Percentiles rank a stretch among this genome's conserved stretches.
phyloP scores from a whole-genome alignment of 2,329 filamentous ascomycete genomes.

The Metarhizium anisopliae region DNA sequence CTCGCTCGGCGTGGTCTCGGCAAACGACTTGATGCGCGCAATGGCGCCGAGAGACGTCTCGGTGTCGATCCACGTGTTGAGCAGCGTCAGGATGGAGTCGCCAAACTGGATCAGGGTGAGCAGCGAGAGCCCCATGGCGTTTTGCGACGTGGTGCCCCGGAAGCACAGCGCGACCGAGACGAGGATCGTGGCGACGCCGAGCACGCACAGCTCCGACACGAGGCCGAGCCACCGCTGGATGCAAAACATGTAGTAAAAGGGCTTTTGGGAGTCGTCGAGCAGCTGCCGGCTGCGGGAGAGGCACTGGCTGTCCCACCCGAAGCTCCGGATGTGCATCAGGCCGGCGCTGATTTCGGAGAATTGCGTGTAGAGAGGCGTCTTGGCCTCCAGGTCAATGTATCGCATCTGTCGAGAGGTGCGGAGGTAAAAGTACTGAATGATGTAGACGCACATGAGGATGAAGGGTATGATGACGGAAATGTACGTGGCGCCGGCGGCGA shows the following conservation, averaged over 20 bases:
- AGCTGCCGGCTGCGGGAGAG: constrained; percentile 7
- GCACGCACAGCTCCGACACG: constrained; percentile 36
- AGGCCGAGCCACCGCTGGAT: constrained; percentile 41
- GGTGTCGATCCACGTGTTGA: background rate
- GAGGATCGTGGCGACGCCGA: constrained; percentile 35
- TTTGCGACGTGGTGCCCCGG: constrained; percentile 17
- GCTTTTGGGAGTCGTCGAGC: constrained; percentile 24
- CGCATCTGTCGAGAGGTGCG: constrained; percentile 21
- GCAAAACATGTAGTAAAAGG: constrained; percentile 32
- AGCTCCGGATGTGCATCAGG: constrained; percentile 22
- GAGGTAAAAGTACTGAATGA: constrained; percentile 19
- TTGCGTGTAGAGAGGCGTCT: constrained; percentile 17
- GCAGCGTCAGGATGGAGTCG: background rate
- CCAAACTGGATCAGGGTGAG: background rate
- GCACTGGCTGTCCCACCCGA: constrained; percentile 15
- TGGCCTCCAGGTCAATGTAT: constrained; percentile 19
- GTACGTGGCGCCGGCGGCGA: constrained; percentile 30
- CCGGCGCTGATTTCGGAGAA: constrained; percentile 16
- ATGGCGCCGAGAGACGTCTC: constrained; percentile 3
- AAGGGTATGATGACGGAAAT: constrained; percentile 37
- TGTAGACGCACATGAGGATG: constrained; percentile 20
- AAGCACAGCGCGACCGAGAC: constrained; percentile 27
- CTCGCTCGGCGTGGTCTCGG: background rate
- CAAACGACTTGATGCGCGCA: background rate
- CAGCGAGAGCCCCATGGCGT: background rate